Percentiles rank a stretch among this genome's conserved stretches.
These are phyloP conservation scores for Syzygium aqueum DNA, from an alignment of 345 rosid genomes.

Conservation along the genomic window DNA sequence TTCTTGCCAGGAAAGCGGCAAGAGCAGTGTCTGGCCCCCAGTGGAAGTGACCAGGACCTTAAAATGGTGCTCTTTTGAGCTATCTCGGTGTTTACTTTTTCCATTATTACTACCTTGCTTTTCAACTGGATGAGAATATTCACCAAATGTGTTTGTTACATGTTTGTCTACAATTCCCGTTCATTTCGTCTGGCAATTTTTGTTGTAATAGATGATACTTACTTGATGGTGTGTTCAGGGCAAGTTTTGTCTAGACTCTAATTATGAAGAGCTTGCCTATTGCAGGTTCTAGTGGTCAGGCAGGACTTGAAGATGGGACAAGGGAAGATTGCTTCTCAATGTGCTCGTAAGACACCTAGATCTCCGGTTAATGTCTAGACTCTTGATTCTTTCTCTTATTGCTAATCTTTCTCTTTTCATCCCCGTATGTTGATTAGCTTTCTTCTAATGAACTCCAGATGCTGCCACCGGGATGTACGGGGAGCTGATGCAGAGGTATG, in stretches of 20 bases:
- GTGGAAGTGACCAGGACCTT: slow-evolving; percentile 51
- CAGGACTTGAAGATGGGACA: slow-evolving; percentile 89
- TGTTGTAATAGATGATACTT: neutral
- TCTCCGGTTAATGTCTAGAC: neutral
- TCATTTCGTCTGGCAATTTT: neutral
- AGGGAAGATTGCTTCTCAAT: slow-evolving; percentile 82
- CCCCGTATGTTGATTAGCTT: neutral
- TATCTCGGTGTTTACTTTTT: neutral
- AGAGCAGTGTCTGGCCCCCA: slow-evolving; percentile 23
- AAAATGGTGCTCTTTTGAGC: slow-evolving; percentile 49
- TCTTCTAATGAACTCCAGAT: slow-evolving; percentile 29
- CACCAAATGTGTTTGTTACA: neutral
- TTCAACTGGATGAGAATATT: neutral
- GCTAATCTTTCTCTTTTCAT: neutral
- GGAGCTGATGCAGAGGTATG: slow-evolving; percentile 67
- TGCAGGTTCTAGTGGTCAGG: slow-evolving; percentile 82
- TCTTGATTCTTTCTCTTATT: neutral
- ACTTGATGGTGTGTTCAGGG: neutral
- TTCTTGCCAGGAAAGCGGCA: slow-evolving; percentile 48
- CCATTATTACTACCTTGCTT: neutral
- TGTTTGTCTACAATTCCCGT: neutral
- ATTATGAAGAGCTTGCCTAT: slow-evolving; percentile 4
- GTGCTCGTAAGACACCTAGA: slow-evolving; percentile 62
- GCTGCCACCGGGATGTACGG: slow-evolving; percentile 91
- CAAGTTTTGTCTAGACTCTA: neutral